Evolutionary conservation across 768 basidiomycete species (phyloP), one percentile per base, ranked within the genome.

Genomic region (Amanita muscaria): DNA sequence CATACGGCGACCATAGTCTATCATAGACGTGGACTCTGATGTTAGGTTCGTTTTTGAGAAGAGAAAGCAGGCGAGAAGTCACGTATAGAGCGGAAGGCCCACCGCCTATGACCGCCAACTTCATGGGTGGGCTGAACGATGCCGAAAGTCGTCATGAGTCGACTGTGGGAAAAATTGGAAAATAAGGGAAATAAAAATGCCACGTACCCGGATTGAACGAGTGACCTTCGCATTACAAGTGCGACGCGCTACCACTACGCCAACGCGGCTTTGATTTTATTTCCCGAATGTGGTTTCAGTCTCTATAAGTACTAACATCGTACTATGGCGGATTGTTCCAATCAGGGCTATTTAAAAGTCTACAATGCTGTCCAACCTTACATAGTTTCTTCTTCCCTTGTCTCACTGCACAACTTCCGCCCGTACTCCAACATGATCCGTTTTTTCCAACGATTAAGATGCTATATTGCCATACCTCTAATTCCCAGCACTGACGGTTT

Each of bases 51-150:
- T 52, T 57, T n/a, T 54, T 49, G 3, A 81, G 59, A 5, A 75
- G 66, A 19, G 81, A 77, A 35, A 97, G 71, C n/a, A 97, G 60
- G 2, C 93, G 70, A 3, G 88, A 85, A 10, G 91, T 91, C 14
- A 88, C 83, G 64, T 96, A 99, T 67, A 97, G 96, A 0, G 85
- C 90, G n/a, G 94, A 91, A 0, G 94, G 94, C 0, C 94, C 94
- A 5, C 79, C 86, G n/a, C 94, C 94, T 16, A 97, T 69, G 52
- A 97, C 79, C 10, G 90, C 94, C 24, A 98, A 68, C 60, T 91
- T 91, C 55, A 85, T 45, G 5, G 12, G n/a, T 23, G 16, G n/a
- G 15, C 12, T 12, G 12, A 21, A 19, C 11, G 8, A 19, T 15
- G 37, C 19, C 37, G n/a, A n/a, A n/a, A n/a, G n/a, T n/a, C 12